Evolutionary conservation across 2,329 filamentous ascomycete species (phyloP).

Genomic region (Fusarium continuum): DNA sequence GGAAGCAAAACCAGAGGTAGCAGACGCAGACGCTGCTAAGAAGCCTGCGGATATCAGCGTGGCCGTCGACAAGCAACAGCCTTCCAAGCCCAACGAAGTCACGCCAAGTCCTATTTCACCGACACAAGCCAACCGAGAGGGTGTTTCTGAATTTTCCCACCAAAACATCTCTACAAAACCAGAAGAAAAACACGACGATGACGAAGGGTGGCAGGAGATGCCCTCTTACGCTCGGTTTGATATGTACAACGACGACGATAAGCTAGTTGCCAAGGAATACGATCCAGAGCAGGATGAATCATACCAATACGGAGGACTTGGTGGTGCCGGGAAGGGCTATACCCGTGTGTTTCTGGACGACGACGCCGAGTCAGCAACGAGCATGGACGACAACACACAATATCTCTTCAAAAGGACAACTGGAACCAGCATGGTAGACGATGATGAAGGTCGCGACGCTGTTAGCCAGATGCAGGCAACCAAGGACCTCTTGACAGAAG

Average conservation of each 20-base stretch:
- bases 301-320: slow-evolving; percentile 78
- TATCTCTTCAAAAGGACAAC: slow-evolving; percentile 87
- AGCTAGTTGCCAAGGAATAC: slow-evolving; percentile 83
- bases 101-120: slow-evolving; percentile 21
- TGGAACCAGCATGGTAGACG: slow-evolving; percentile 68
- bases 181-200: slow-evolving; percentile 60
- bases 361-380: slow-evolving; percentile 91
- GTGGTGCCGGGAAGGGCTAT: slow-evolving; percentile 93
- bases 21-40: not conserved
- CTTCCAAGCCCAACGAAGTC: slow-evolving; percentile 16
- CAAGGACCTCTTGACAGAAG: slow-evolving; percentile 93
- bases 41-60: slow-evolving; percentile 15
- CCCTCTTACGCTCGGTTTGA: slow-evolving; percentile 92
- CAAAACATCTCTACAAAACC: slow-evolving; percentile 74
- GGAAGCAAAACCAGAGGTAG: not conserved
- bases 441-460: slow-evolving; percentile 86
- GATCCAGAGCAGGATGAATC: slow-evolving; percentile 74
- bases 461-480: slow-evolving; percentile 93
- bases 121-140: slow-evolving; percentile 36
- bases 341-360: slow-evolving; percentile 95
- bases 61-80: slow-evolving; percentile 11
- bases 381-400: slow-evolving; percentile 95
- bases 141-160: slow-evolving; percentile 88
- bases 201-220: slow-evolving; percentile 90
- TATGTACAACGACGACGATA: slow-evolving; percentile 94